Conservation (phyloP, 768 basidiomycete genomes). For the Gautieria morchelliformis region DNA sequence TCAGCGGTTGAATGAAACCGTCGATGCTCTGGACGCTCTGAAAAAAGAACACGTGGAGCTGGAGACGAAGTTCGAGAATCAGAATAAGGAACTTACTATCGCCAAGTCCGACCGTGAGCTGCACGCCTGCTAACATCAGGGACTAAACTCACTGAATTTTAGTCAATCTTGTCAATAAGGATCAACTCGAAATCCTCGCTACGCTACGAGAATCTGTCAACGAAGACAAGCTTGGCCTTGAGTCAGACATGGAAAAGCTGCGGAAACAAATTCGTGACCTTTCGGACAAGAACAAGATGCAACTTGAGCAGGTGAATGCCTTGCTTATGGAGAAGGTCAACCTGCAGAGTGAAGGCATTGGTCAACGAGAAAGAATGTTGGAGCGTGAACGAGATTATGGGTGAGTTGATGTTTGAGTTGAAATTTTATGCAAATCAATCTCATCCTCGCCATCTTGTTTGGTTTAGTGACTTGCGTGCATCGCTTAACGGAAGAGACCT, state of each 20-base stretch:
- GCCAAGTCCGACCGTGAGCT: slow-evolving; percentile 72
- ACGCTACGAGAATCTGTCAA: slow-evolving; percentile 81
- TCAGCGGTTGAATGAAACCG: slow-evolving; percentile 78
- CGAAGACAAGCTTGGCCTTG: slow-evolving; percentile 73
- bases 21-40: slow-evolving; percentile 67
- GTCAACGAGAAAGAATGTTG: slow-evolving; percentile 77
- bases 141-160: neutral
- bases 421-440: neutral
- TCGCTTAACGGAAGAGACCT: slow-evolving; percentile 69
- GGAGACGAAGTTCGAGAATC: slow-evolving; percentile 55
- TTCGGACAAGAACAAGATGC: slow-evolving; percentile 79
- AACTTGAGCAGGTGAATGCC: slow-evolving; percentile 77
- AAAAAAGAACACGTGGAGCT: slow-evolving; percentile 61
- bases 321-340: slow-evolving; percentile 88
- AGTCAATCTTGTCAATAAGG: slow-evolving; percentile 90
- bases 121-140: neutral
- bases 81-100: slow-evolving; percentile 62
- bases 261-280: slow-evolving; percentile 62
- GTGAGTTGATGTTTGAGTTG: slow-evolving; percentile 28
- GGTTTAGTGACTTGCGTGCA: slow-evolving; percentile 63
- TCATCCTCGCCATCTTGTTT: neutral
- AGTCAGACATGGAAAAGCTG: slow-evolving; percentile 54
- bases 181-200: slow-evolving; percentile 84
- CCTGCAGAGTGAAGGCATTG: slow-evolving; percentile 84
- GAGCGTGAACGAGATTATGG: slow-evolving; percentile 81